Evolutionary conservation across 805 yeast species (phyloP).

Genomic region (Candida anglica): DNA sequence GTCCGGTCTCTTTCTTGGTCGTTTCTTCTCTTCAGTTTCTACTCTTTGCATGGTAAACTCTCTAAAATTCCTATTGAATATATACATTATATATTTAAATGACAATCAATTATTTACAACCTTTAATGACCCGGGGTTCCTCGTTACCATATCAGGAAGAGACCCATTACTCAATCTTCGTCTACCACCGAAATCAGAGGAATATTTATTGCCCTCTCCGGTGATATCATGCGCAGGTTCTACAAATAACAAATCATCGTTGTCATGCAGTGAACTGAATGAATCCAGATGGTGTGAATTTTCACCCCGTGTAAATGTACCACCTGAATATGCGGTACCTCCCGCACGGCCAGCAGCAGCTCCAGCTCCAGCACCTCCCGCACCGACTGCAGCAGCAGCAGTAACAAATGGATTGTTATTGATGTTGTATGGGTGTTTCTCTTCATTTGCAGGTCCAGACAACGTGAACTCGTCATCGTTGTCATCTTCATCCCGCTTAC

Average conservation of each 20-base stretch:
- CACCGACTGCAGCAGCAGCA: slow-evolving; percentile 14
- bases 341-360: slow-evolving; percentile 10
- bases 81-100: too few species aligned
- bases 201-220: slow-evolving; percentile 8
- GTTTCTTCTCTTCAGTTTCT: too few species aligned
- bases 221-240: slow-evolving; percentile 7
- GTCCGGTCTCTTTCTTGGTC: too few species aligned
- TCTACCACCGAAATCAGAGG: slow-evolving; percentile 38
- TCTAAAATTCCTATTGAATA: too few species aligned
- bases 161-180: slow-evolving; percentile 53
- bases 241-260: slow-evolving; percentile 17
- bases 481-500: slow-evolving; percentile 40
- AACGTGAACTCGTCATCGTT: slow-evolving; percentile 38
- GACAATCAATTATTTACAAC: slow-evolving; percentile 40
- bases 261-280: slow-evolving; percentile 10
- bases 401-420: slow-evolving; percentile 22
- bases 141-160: slow-evolving; percentile 45
- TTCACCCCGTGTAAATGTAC: not conserved
- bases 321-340: not conserved
- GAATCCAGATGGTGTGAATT: slow-evolving; percentile 10
- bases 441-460: slow-evolving; percentile 21
- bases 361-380: slow-evolving; percentile 6
- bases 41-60: too few species aligned
- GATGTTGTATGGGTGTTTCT: slow-evolving; percentile 8
- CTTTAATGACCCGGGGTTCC: slow-evolving; percentile 45